Evolutionary conservation across 495 filamentous ascomycete species (phyloP).

Genomic region (Choiromyces venosus): DNA sequence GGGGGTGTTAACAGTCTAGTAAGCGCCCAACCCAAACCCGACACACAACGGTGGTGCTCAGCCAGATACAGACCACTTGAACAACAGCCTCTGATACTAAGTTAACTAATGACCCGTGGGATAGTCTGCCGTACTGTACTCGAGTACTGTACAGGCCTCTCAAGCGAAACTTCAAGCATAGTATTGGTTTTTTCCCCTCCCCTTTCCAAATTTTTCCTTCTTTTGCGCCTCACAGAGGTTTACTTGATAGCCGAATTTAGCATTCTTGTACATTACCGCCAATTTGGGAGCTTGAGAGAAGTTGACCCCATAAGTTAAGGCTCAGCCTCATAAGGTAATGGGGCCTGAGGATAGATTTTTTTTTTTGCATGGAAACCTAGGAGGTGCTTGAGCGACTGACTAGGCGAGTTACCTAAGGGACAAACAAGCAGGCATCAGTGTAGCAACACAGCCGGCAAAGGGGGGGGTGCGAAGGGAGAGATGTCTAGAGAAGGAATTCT

Average conservation of each 20-base stretch:
- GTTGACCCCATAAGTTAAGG: neutral
- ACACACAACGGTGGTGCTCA: neutral
- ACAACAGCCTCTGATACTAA: no score
- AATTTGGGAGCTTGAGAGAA: neutral
- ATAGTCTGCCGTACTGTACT: neutral
- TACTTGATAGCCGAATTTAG: neutral
- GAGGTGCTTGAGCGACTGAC: neutral
- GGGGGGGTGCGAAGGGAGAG: neutral
- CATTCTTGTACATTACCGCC: neutral
- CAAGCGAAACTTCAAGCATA: neutral
- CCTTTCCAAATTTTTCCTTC: neutral
- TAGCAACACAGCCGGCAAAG: neutral
- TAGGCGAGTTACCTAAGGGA: neutral
- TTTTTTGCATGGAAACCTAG: neutral
- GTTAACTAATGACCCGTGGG: no score
- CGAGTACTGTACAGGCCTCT: neutral
- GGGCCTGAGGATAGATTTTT: neutral
- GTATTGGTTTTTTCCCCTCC: neutral
- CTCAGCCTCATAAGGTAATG: neutral
- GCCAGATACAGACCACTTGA: neutral
- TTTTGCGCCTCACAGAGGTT: neutral
- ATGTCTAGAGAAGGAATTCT: neutral
- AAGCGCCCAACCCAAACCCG: neutral
- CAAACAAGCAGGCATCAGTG: neutral
- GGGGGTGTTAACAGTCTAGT: neutral